Base-by-base conservation (phyloP, 768 basidiomycete species). In the Astraeus odoratus region DNA sequence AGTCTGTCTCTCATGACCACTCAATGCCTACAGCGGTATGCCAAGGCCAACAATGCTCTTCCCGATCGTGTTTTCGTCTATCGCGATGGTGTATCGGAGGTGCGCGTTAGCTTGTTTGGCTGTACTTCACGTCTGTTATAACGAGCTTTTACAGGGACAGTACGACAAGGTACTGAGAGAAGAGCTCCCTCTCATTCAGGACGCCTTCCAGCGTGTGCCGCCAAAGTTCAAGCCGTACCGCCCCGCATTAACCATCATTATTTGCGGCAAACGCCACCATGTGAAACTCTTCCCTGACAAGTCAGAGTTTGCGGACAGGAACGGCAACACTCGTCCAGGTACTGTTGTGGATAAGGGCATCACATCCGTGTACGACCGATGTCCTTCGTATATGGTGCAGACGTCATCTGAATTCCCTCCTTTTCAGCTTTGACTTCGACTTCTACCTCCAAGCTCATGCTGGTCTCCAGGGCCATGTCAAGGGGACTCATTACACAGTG, bases 21-120 rank as follows among this genome's bases (percentile, higher is more conserved):
- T 3, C 88, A 91, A 46, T 75, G 89, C 2, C 63, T 91, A 27
- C 63, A 69, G 41, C 51, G 70, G 3, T 91, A 76, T 52, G 67
- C 77, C 51, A 67, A 61, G 58, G 77, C 71, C 57, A 85, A 76
- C 50, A 74, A 62, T 47, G 44, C 54, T 0, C 68, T 91, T 1
- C 89, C 89, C 0, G 73, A 80, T 1, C 73, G 86, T 3, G 71
- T 92, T 5, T 64, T 83, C 26, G 70, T 91, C 6, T 92, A 80
- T 54, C 78, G 89, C 13, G 86, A 90, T 61, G 89, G 88, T 31
- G 86, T 89, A 3, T 88, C 86, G 1, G 84, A 86, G 71, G 86
- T 83, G 47, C 10, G 74, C 56, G 5, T 19, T n/a, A n/a, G n/a
- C n/a, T n/a, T 31, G 12, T 37, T 15, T 25, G 19, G 36, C 22